These are phyloP conservation scores for Eremomyces bilateralis DNA, from an alignment of 495 filamentous ascomycete species.

Conservation along the genomic window DNA sequence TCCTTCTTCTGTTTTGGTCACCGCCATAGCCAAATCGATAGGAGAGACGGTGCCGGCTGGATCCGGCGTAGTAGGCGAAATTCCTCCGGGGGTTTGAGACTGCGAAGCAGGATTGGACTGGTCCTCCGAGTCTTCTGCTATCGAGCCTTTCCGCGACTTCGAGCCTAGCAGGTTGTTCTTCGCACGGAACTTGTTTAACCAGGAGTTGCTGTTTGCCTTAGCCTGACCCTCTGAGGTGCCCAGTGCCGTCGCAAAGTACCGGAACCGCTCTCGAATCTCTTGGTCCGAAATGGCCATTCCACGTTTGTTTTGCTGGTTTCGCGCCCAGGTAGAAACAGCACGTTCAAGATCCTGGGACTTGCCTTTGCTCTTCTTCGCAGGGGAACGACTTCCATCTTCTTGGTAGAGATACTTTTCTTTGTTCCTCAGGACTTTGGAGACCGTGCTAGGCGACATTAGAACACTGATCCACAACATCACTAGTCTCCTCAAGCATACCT, in stretches of 20 bases:
- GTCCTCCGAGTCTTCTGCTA: constrained; percentile 18
- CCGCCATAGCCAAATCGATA: constrained; percentile 45
- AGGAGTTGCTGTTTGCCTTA: constrained; percentile 50
- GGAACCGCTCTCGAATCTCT: constrained; percentile 71
- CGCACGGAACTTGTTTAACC: constrained; percentile 94
- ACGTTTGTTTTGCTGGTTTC: constrained; percentile 48
- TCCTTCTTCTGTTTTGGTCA: constrained; percentile 45
- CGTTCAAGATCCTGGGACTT: constrained; percentile 90
- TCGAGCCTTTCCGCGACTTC: constrained; percentile 45
- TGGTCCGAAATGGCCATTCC: constrained; percentile 60
- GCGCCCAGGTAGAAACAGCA: constrained; percentile 74
- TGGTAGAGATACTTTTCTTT: constrained; percentile 90
- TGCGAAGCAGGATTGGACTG: constrained; percentile 17
- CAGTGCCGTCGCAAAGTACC: constrained; percentile 60
- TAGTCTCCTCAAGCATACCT: constrained; percentile 38
- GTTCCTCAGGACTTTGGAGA: constrained; percentile 90
- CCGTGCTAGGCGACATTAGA: constrained; percentile 41
- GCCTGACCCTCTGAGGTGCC: constrained; percentile 54
- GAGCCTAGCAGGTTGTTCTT: constrained; percentile 60
- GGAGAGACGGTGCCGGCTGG: constrained; percentile 32
- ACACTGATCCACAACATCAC: constrained; percentile 1
- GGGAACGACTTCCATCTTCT: constrained; percentile 71
- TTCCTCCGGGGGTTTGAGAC: constrained; percentile 38
- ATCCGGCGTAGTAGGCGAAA: constrained; percentile 50
- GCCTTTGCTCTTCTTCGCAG: constrained; percentile 73